A percentile compares a stretch with the other conserved stretches of the same genome.
These are phyloP conservation scores for Echites panduratus DNA, from an alignment of 257 asterid species.

Conservation along the genomic window DNA sequence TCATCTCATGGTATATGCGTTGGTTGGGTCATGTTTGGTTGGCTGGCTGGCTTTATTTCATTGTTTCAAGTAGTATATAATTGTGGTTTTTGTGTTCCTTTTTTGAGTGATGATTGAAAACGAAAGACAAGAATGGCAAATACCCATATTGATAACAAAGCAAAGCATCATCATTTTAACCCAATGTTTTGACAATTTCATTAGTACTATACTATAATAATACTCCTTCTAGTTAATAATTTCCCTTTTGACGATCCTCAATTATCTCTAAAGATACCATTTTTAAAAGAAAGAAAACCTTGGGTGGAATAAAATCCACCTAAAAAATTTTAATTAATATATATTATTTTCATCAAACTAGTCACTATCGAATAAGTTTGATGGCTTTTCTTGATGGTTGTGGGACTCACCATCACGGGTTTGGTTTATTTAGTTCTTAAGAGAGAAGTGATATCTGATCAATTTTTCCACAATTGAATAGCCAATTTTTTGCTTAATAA, in stretches of 20 bases:
- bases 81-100: neutral
- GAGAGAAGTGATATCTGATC: neutral
- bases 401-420: constrained; percentile 14
- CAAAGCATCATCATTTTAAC: constrained; percentile 5
- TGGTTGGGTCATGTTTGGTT: constrained; percentile 4
- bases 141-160: neutral
- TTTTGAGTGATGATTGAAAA: neutral
- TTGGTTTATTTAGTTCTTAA: too few species aligned
- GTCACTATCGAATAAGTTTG: constrained; percentile 6
- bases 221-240: neutral
- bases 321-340: too few species aligned
- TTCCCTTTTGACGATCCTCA: constrained; percentile 4
- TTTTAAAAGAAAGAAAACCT: neutral
- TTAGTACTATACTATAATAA: too few species aligned
- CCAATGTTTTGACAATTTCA: constrained; percentile 4
- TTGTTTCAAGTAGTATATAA: constrained; percentile 5
- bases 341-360: neutral
- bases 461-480: neutral
- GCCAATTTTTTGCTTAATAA: neutral
- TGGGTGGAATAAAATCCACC: neutral
- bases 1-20: neutral
- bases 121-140: neutral
- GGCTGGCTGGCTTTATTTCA: neutral
- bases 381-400: constrained; percentile 1
- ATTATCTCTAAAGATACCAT: neutral